Base-by-base conservation (phyloP, 352 stramenopile genomes). In the Pythium grandisporangium region DNA sequence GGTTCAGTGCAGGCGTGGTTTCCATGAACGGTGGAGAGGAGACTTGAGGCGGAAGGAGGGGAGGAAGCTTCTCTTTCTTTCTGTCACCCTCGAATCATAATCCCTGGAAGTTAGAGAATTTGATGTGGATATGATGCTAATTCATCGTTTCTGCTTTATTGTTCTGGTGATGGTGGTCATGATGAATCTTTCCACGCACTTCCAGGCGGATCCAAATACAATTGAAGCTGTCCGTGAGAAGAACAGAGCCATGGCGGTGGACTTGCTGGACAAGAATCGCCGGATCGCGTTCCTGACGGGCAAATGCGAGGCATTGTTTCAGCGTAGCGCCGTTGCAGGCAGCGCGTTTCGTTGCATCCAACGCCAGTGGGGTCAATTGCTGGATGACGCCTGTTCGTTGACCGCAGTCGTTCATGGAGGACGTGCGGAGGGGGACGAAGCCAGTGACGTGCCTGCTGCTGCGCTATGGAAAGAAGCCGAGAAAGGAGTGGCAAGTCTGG, bases 181-280 rank as follows among this genome's bases (percentile, higher is more conserved):
- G n/a, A n/a, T n/a, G n/a, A n/a, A n/a, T n/a, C n/a, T n/a, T n/a
- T n/a, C n/a, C n/a, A n/a, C n/a, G 45, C n/a, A 32, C 12, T 12
- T 19, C 2, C 24, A 78, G 66, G 77, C 77, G 5, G 82, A 90
- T 40, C 77, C 77, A 4, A 84, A 87, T 46, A 79, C 71, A 6
- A 71, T 90, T 34, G 73, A 85, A 45, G 64, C 67, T 5, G 74
- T 93, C 37, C 64, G 61, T 12, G 68, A 88, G 45, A 71, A 72
- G 35, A 93, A 93, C 58, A 66, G 63, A 36, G 74, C 75, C 27
- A 50, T 93, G 62, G 66, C 72, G 51, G 62, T 88, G 27, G 72
- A 88, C 22, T 51, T 89, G 49, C 60, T 64, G 37, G 80, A 93
- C 51, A 93, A 93, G 50, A 93, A 89, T 49, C 73, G 77, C 10